Evolutionary conservation across 495 filamentous ascomycete genomes (phyloP).

Genomic region (Niebla homalea): DNA sequence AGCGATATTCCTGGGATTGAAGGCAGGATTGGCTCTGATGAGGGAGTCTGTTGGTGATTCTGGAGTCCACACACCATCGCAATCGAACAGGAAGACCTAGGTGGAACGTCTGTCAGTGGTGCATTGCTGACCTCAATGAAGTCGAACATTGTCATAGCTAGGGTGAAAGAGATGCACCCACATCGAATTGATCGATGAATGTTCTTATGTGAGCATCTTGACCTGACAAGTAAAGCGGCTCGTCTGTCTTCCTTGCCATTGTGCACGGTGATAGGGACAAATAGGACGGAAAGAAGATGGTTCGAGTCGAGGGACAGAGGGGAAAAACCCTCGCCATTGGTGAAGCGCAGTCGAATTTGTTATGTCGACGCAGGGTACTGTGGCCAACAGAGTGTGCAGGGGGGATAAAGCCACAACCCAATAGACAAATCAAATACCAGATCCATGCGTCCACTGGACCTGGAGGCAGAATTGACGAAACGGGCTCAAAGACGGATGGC

Average conservation of each 20-base stretch:
- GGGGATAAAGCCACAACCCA: too few species aligned
- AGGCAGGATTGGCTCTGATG: neutral
- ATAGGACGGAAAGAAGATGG: neutral
- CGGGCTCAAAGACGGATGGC: too few species aligned
- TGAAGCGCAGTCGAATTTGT: too few species aligned
- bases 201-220: conserved; percentile 58
- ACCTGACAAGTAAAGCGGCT: conserved; percentile 67
- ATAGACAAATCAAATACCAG: neutral
- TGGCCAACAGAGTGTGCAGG: too few species aligned
- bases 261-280: too few species aligned
- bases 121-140: neutral
- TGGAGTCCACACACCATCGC: conserved; percentile 61
- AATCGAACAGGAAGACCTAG: conserved; percentile 90
- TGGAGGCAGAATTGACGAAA: neutral
- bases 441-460: neutral
- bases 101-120: neutral
- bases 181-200: conserved; percentile 85
- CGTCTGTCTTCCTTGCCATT: conserved; percentile 3
- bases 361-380: too few species aligned
- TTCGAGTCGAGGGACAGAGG: too few species aligned
- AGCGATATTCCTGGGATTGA: neutral
- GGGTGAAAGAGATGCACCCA: conserved; percentile 34
- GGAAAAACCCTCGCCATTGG: neutral
- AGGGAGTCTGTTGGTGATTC: conserved; percentile 4
- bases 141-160: neutral